Conservation (phyloP, 441 rosid genomes). For the Biscutella laevigata region DNA sequence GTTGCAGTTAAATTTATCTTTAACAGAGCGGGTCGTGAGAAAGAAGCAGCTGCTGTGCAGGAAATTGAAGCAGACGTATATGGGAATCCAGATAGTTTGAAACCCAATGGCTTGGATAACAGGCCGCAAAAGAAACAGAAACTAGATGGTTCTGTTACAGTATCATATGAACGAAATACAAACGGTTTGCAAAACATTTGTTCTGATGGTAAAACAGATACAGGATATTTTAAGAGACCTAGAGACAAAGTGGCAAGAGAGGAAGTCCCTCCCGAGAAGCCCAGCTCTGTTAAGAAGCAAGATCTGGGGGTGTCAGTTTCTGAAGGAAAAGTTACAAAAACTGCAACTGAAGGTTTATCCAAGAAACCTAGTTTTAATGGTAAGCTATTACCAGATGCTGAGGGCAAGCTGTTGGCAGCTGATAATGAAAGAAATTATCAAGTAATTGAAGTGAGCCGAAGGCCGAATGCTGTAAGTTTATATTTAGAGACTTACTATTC, state of each 20-base stretch:
- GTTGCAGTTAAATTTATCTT: conserved; percentile 57
- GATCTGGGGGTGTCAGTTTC: conserved; percentile 16
- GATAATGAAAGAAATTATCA: conserved; percentile 24
- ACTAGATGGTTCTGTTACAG: conserved; percentile 27
- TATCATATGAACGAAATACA: conserved; percentile 22
- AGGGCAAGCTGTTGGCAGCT: conserved; percentile 25
- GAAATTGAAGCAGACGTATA: conserved; percentile 12
- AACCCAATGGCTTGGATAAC: conserved; percentile 25
- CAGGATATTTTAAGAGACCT: conserved; percentile 9
- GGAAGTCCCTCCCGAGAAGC: conserved; percentile 22
- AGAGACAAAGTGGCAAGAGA: conserved; percentile 31
- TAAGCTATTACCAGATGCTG: conserved; percentile 18
- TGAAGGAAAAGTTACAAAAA: conserved; percentile 13
- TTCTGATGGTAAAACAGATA: conserved; percentile 11
- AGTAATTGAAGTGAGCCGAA: conserved; percentile 33
- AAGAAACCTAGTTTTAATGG: conserved; percentile 33
- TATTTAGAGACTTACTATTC: neutral
- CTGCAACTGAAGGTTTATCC: conserved; percentile 19
- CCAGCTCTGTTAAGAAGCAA: conserved; percentile 27
- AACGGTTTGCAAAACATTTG: conserved; percentile 21
- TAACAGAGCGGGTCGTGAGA: conserved; percentile 34
- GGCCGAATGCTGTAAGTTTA: conserved; percentile 57
- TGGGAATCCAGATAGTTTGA: conserved; percentile 15
- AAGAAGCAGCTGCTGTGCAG: conserved; percentile 29
- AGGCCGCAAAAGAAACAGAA: conserved; percentile 48